Evolutionary conservation across 2,329 filamentous ascomycete genomes (phyloP), one percentile per base, ranked within the genome.

Genomic region (Diaporthe citri): DNA sequence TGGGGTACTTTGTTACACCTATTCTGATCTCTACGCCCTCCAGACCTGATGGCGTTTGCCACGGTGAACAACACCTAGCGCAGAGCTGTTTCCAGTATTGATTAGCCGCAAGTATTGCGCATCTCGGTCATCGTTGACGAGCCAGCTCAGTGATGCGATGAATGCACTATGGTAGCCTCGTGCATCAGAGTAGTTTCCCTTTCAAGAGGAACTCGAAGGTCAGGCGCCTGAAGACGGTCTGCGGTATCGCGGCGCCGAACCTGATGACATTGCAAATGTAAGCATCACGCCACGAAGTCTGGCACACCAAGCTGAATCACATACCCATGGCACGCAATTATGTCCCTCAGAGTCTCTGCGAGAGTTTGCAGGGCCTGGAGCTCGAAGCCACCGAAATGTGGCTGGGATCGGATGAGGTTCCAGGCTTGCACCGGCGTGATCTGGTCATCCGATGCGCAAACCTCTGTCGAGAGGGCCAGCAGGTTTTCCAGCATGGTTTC

Each of bases 351-450:
- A 4, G 62, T 78, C 28, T 79, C 75, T 36, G 80, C 80, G 31
- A 86, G 75, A 1, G 52, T 74, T 13, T 78, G 74, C 8, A 85
- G 74, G 8, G 74, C 76, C 13, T 79, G 75, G 17, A 80, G 67
- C 55, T 82, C 79, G 5, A 85, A 73, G 0, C 76, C 77, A 2
- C 78, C 77, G 41, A 85, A 85, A 0, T 80, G 77, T 0, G 83
- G 82, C 69, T 81, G 80, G 6, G 74, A 69, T 8, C 81, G 81
- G 28, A 86, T 80, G 31, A 79, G 74, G 59, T 81, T 79, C 84
- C 84, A 86, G 2, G 82, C 83, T 72, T 85, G 83, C 12, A 84
- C 79, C 0, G 84, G 84, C 5, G 84, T 85, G 64, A 86, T 78
- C 74, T 85, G 84, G 13, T 80, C 82, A 0, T 81, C 86, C 7